phyloP scores from a whole-genome alignment of 352 stramenopile species.

The Globisporangium okanoganense region DNA sequence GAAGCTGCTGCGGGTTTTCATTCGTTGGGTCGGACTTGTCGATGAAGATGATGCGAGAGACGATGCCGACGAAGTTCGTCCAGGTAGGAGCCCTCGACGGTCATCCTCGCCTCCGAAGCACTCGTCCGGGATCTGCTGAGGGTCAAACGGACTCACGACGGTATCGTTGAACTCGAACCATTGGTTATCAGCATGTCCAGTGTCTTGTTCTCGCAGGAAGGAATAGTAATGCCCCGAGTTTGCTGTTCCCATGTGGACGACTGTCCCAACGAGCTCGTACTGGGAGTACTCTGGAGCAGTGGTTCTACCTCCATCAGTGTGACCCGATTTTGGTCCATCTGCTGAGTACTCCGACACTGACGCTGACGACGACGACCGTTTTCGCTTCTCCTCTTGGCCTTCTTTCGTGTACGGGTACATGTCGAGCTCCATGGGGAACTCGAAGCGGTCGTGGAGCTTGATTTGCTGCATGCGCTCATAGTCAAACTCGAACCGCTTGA shows the following conservation, averaged over 20 bases:
- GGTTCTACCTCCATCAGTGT: conserved; percentile 25
- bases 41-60: conserved; percentile 14
- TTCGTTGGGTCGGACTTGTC: conserved; percentile 23
- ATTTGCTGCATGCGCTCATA: conserved; percentile 93
- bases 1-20: conserved; percentile 86
- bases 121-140: conserved; percentile 60
- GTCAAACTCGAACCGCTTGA: conserved; percentile 96
- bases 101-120: conserved; percentile 65
- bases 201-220: conserved; percentile 72
- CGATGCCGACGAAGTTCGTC: conserved; percentile 9
- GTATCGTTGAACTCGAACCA: conserved; percentile 91
- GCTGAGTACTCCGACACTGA: conserved; percentile 7
- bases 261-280: conserved; percentile 84
- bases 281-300: conserved; percentile 75
- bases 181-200: conserved; percentile 22
- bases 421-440: conserved; percentile 89
- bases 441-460: conserved; percentile 93
- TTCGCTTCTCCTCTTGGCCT: conserved; percentile 67
- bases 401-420: conserved; percentile 90
- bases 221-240: conserved; percentile 91
- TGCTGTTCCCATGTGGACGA: conserved; percentile 86
- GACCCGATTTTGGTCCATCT: conserved; percentile 11
- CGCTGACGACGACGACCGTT: conserved; percentile 23
- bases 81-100: conserved; percentile 8
- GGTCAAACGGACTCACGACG: conserved; percentile 73